phyloP scores from a whole-genome alignment of 768 basidiomycete species.

The Tubosaeta sp. region DNA sequence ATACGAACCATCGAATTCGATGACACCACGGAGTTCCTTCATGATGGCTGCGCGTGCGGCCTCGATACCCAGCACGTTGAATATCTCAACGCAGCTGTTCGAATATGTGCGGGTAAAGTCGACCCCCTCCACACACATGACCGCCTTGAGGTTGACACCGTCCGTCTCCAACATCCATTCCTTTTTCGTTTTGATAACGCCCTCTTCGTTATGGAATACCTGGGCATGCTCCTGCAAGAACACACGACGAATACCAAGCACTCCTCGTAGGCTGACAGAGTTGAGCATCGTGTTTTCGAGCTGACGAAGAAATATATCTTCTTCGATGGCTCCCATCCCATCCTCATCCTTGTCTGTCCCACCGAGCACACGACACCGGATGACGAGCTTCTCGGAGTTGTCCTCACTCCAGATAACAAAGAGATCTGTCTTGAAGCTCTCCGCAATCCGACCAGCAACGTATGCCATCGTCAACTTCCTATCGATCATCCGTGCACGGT shows the following conservation, averaged over 20 bases:
- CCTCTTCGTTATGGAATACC: constrained; percentile 58
- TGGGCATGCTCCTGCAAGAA: constrained; percentile 91
- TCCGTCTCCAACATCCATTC: constrained; percentile 99
- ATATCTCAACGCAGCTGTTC: constrained; percentile 94
- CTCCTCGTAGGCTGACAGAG: constrained; percentile 91
- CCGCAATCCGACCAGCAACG: constrained; percentile 89
- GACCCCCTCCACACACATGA: constrained; percentile 93
- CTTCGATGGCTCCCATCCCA: constrained; percentile 68
- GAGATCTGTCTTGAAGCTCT: constrained; percentile 91
- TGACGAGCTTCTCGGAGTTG: constrained; percentile 94
- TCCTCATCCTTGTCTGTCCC: constrained; percentile 85
- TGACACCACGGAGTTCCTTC: constrained; percentile 90
- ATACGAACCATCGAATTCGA: constrained; percentile 99
- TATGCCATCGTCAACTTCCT: constrained; percentile 93
- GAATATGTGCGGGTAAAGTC: constrained; percentile 93
- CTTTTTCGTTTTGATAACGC: constrained; percentile 55
- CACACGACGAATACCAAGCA: constrained; percentile 84
- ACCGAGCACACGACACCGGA: constrained; percentile 91
- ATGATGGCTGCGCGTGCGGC: constrained; percentile 93
- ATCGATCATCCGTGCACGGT: constrained; percentile 97
- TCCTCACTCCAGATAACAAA: constrained; percentile 99
- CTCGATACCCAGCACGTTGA: constrained; percentile 94
- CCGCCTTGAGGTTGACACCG: constrained; percentile 91
- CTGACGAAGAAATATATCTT: constrained; percentile 94
- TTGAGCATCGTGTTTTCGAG: constrained; percentile 96